These are phyloP conservation scores for Solanum okadae DNA, from an alignment of 257 asterid genomes.

Conservation along the genomic window DNA sequence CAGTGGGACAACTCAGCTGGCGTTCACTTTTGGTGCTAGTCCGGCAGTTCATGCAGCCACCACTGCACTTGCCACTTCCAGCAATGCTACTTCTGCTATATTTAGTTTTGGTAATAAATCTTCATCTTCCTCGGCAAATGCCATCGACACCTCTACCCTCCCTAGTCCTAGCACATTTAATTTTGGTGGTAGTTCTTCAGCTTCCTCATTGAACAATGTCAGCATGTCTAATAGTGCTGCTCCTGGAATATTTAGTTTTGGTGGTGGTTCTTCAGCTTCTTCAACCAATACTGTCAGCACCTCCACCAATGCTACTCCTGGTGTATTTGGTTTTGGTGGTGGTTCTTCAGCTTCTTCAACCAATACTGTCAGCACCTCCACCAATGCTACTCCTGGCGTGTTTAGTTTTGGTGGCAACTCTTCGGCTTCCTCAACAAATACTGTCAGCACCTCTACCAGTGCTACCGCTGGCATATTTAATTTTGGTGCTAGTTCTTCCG, in stretches of 20 bases:
- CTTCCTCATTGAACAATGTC: background rate
- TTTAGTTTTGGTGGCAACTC: constrained; percentile 22
- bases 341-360: constrained; percentile 30
- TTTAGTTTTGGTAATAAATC: constrained; percentile 28
- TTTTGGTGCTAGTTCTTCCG: constrained; percentile 24
- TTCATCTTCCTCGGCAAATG: constrained; percentile 11
- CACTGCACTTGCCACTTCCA: constrained; percentile 14
- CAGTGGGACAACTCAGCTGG: background rate
- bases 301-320: background rate
- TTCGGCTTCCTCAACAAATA: constrained; percentile 8
- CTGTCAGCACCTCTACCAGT: constrained; percentile 21
- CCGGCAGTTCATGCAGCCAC: constrained; percentile 32
- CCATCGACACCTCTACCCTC: constrained; percentile 21
- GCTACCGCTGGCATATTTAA: constrained; percentile 19
- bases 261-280: constrained; percentile 32
- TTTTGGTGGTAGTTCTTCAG: constrained; percentile 20
- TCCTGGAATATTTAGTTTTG: constrained; percentile 10
- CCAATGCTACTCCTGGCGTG: constrained; percentile 16
- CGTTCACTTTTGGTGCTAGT: constrained; percentile 20
- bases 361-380: constrained; percentile 23
- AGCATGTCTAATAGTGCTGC: background rate
- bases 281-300: constrained; percentile 9
- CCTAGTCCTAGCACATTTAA: constrained; percentile 24
- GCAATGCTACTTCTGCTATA: constrained; percentile 20
- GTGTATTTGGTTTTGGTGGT: constrained; percentile 17